Base-by-base conservation (phyloP, 306 rosid genomes). In the Betula pendula region DNA sequence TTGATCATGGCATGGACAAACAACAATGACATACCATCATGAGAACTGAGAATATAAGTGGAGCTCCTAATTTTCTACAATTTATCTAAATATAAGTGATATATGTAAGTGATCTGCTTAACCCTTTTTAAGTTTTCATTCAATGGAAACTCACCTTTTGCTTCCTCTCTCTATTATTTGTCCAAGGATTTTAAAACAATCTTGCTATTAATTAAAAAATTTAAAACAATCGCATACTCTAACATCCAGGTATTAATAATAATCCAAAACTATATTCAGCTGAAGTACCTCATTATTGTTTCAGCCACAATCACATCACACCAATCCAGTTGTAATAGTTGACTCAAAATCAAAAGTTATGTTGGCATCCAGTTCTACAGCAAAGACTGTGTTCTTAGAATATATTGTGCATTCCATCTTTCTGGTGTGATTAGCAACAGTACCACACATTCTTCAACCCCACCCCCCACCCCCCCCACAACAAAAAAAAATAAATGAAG, bases 391-490 rank as follows among this genome's bases (percentile, higher is more conserved):
- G 25, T n/a, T n/a, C n/a, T n/a, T n/a, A n/a, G n/a, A n/a, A n/a
- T n/a, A n/a, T n/a, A n/a, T 58, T 25, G 45, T 51, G 65, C 43
- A 56, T 79, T 62, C 19, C 42, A 43, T 68, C 73, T 16, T 44
- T 8, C 45, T 78, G 50, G 24, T 49, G 19, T 22, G 10, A 25
- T 63, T 47, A 5, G 47, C 47, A 43, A 69, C 16, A 75, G 81
- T 14, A 20, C 35, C 1, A 17, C 20, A 55, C 62, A 55, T 55
- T 20, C 22, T 63, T 19, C 22, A 13, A 59, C 17, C 3, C 13
- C 6, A 58, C 3, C 38, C 10, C 67, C 16, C 15, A 2, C 27
- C 22, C 24, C 45, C 0, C 12, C 20, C 22, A 0, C 24, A 22
- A 14, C 14, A 16, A 63, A 33, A 65, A 35, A n/a, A 8, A 20